Evolutionary conservation across 192 early-diverging fungal species (phyloP).

Genomic region (Gigaspora rosea): DNA sequence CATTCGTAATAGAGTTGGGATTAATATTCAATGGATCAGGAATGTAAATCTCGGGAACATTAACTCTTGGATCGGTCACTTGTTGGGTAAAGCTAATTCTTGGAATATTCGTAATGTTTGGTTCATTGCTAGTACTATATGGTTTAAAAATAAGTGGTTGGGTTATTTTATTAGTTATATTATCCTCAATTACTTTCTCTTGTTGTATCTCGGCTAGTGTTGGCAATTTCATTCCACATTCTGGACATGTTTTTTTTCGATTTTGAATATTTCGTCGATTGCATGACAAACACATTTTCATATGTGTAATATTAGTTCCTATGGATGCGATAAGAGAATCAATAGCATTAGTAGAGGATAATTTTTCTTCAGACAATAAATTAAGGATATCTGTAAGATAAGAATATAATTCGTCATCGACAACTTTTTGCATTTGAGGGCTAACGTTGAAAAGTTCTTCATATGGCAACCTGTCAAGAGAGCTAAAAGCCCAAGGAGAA

Average conservation of each 20-base stretch:
- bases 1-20: conserved; percentile 22
- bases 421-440: too few species aligned
- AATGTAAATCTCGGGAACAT: conserved; percentile 1
- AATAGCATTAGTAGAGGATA: too few species aligned
- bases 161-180: not conserved
- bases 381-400: too few species aligned
- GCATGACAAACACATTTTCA: not conserved
- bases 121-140: not conserved
- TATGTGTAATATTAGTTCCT: not conserved
- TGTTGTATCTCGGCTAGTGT: not conserved
- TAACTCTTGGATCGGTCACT: not conserved
- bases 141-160: not conserved
- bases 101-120: not conserved
- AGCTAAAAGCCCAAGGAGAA: too few species aligned
- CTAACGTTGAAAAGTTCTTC: too few species aligned
- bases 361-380: too few species aligned
- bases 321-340: not conserved
- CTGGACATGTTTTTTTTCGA: not conserved
- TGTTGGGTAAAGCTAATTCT: not conserved
- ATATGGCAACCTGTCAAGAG: too few species aligned
- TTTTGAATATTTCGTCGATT: not conserved
- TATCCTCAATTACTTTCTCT: not conserved
- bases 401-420: too few species aligned
- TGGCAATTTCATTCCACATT: not conserved
- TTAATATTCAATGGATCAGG: conserved; percentile 14